These are phyloP conservation scores for Schizothecium vesticola DNA, from an alignment of 495 filamentous ascomycete genomes.

Conservation along the genomic window DNA sequence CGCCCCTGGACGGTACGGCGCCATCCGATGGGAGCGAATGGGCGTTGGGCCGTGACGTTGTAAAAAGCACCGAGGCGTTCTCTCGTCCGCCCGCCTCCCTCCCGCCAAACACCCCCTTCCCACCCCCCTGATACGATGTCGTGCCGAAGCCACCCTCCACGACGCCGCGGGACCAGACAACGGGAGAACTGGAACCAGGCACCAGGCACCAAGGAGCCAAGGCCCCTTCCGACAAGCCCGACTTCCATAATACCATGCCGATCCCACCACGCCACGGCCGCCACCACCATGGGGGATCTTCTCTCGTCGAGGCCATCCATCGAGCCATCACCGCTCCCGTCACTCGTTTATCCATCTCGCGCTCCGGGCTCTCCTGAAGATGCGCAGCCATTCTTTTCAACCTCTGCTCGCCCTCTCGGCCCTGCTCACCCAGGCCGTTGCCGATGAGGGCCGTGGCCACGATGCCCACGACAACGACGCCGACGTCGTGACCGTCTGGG, in stretches of 20 bases:
- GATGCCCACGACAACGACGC: conserved; percentile 5
- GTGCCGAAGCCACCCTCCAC: neutral
- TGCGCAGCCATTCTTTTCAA: conserved; percentile 13
- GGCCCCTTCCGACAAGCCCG: neutral
- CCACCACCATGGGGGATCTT: neutral
- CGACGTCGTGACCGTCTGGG: conserved; percentile 17
- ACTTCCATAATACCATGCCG: neutral
- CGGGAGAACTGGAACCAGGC: neutral
- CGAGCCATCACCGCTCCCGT: conserved; percentile 8
- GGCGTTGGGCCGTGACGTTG: neutral
- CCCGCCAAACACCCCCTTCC: neutral
- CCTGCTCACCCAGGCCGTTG: conserved; percentile 12
- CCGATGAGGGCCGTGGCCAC: conserved; percentile 1
- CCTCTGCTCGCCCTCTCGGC: conserved; percentile 14
- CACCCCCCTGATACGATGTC: conserved; percentile 6
- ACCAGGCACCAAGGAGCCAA: neutral
- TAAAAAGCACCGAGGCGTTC: conserved; percentile 10
- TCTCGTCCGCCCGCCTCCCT: neutral
- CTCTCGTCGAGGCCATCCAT: neutral
- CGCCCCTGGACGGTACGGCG: neutral
- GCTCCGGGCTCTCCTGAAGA: conserved; percentile 1
- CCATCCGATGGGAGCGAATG: conserved; percentile 5
- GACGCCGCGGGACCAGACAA: neutral
- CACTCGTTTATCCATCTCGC: conserved; percentile 4
- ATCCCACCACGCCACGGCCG: neutral